These are phyloP conservation scores for Singerocomus rubriflavus DNA, from an alignment of 1,284 basidiomycete species.

Conservation along the genomic window DNA sequence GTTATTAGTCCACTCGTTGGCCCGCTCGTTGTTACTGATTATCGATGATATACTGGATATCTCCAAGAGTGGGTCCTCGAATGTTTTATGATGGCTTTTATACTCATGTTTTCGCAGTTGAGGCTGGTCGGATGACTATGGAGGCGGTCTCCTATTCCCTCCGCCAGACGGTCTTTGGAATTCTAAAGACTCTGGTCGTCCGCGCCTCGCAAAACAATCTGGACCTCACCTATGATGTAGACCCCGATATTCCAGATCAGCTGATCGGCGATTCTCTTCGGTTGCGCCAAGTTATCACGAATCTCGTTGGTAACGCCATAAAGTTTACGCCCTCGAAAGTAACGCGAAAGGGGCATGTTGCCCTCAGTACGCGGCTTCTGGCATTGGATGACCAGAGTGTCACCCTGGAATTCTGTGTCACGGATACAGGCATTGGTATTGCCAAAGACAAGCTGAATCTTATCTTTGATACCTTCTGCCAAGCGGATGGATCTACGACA, in stretches of 20 bases:
- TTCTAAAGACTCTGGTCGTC: slow-evolving; percentile 97
- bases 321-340: slow-evolving; percentile 89
- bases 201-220: slow-evolving; percentile 97
- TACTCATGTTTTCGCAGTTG: slow-evolving; percentile 54
- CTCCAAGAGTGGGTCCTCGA: slow-evolving; percentile 78
- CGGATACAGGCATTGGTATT: slow-evolving; percentile 98
- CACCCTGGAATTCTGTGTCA: slow-evolving; percentile 95
- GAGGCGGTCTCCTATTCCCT: slow-evolving; percentile 98
- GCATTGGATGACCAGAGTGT: slow-evolving; percentile 75
- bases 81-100: not conserved
- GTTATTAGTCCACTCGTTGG: slow-evolving; percentile 93
- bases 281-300: slow-evolving; percentile 91
- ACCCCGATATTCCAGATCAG: slow-evolving; percentile 94
- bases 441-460: slow-evolving; percentile 98
- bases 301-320: slow-evolving; percentile 92
- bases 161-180: slow-evolving; percentile 94
- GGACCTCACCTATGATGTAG: slow-evolving; percentile 96
- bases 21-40: slow-evolving; percentile 90
- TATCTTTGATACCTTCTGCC: slow-evolving; percentile 99
- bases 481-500: slow-evolving; percentile 94
- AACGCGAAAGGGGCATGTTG: slow-evolving; percentile 84
- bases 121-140: slow-evolving; percentile 99
- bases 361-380: slow-evolving; percentile 81
- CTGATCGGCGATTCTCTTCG: slow-evolving; percentile 96
- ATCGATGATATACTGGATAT: slow-evolving; percentile 99